Evolutionary conservation across 768 basidiomycete genomes (phyloP), one percentile per base, ranked within the genome.

Genomic region (Trametes sanguinea): DNA sequence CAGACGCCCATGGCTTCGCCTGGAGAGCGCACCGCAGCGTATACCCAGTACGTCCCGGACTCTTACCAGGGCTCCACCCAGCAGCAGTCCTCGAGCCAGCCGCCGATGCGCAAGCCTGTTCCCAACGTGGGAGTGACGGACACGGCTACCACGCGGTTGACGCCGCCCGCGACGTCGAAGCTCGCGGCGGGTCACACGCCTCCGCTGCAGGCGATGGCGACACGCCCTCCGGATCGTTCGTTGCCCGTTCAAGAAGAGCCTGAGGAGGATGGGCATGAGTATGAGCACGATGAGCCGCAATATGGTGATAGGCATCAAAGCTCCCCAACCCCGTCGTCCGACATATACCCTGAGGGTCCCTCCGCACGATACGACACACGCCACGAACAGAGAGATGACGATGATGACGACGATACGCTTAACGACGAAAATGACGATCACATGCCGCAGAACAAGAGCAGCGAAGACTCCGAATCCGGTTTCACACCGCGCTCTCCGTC

Each of bases 171-270:
- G 0, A 67, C 61, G 44, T 70, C 74, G 69, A 73, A 77, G 63
- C 72, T 79, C 60, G 63, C 63, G 35, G 56, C 78, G 30, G 82
- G 76, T 45, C 83, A 85, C 65, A 84, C 86, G 0, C 82, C 86
- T 0, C 85, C 86, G 16, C 64, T 81, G 55, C 86, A 85, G 67
- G 77, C 81, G 67, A 72, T 71, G 70, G 77, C 61, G 48, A 77
- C 81, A 5, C 84, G 87, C 22, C 84, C 85, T 22, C 85, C 89
- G 1, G 89, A 90, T 71, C 80, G 88, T 37, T 89, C 89, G 14
- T 78, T 92, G 29, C 89, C 89, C 17, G 82, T 90, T 2, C 89
- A 92, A 71, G 89, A 91, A 70, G 89, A 90, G 63, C 80, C 81
- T 32, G 88, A 90, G 67, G 89, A 90, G 66, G 87, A 89, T 64